These are phyloP conservation scores for Trichaptum fuscoviolaceum DNA, from an alignment of 768 basidiomycete species.

Conservation along the genomic window DNA sequence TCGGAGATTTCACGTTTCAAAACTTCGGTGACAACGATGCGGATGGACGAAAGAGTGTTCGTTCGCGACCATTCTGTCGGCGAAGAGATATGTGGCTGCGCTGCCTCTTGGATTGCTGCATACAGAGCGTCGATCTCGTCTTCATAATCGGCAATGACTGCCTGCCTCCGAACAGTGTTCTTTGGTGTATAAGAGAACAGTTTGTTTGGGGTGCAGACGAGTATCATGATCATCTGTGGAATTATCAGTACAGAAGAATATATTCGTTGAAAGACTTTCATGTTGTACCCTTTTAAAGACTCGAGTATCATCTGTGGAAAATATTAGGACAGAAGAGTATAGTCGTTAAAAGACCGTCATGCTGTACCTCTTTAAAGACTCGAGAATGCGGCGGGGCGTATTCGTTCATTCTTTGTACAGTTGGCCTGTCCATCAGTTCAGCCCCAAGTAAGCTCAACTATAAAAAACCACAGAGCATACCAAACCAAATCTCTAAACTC, in stretches of 20 bases:
- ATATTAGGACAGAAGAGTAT: background rate
- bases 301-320: slow-evolving; percentile 38
- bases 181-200: slow-evolving; percentile 42
- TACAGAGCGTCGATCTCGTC: slow-evolving; percentile 15
- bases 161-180: slow-evolving; percentile 32
- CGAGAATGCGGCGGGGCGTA: slow-evolving; percentile 40
- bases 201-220: slow-evolving; percentile 32
- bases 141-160: slow-evolving; percentile 25
- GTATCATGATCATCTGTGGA: slow-evolving; percentile 41
- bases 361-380: slow-evolving; percentile 39
- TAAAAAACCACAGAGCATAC: slow-evolving; percentile 5
- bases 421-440: slow-evolving; percentile 26
- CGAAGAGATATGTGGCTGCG: background rate
- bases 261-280: background rate
- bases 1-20: slow-evolving; percentile 24
- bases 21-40: slow-evolving; percentile 28
- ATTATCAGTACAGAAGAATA: background rate
- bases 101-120: background rate
- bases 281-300: slow-evolving; percentile 39
- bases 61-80: slow-evolving; percentile 18
- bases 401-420: slow-evolving; percentile 34
- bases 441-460: background rate
- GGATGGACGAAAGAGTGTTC: slow-evolving; percentile 13
- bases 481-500: slow-evolving; percentile 22
- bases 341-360: background rate